Evolutionary conservation across 2,329 filamentous ascomycete genomes (phyloP).

Genomic region (Trichoderma koningiopsis): DNA sequence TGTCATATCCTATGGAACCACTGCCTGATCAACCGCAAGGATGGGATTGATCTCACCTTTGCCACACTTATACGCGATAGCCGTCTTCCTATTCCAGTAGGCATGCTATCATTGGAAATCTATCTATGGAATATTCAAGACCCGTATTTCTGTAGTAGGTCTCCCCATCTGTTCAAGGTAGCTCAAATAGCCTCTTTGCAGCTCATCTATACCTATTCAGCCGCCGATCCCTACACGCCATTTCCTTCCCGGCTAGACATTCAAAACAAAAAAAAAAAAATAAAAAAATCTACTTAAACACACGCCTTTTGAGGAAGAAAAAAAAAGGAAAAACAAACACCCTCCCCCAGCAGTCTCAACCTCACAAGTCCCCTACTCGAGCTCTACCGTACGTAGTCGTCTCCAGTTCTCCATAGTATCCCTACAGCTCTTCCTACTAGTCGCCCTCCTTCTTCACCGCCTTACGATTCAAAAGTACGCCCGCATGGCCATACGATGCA

Average conservation of each 20-base stretch:
- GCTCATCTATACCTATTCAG: neutral
- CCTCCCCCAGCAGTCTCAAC: neutral
- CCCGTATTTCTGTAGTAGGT: neutral
- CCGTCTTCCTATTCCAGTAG: neutral
- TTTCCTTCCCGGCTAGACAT: neutral
- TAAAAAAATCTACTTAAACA: neutral
- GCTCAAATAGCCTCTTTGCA: neutral
- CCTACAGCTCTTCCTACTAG: neutral
- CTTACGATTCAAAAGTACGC: neutral
- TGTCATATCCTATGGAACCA: neutral
- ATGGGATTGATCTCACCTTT: neutral
- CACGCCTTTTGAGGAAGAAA: neutral
- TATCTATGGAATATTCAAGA: neutral
- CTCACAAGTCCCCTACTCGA: slow-evolving; percentile 6
- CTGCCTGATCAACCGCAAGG: slow-evolving; percentile 15
- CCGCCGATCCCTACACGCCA: neutral
- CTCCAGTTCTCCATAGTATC: neutral
- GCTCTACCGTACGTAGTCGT: neutral
- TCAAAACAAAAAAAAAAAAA: neutral
- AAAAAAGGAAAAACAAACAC: neutral
- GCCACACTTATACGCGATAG: neutral
- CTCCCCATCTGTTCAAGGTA: neutral
- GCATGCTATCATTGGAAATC: neutral
- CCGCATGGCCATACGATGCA: neutral
- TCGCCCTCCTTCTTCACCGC: neutral